Base-by-base conservation (phyloP, 2,329 filamentous ascomycete species). In the Raffaelea arxii region DNA sequence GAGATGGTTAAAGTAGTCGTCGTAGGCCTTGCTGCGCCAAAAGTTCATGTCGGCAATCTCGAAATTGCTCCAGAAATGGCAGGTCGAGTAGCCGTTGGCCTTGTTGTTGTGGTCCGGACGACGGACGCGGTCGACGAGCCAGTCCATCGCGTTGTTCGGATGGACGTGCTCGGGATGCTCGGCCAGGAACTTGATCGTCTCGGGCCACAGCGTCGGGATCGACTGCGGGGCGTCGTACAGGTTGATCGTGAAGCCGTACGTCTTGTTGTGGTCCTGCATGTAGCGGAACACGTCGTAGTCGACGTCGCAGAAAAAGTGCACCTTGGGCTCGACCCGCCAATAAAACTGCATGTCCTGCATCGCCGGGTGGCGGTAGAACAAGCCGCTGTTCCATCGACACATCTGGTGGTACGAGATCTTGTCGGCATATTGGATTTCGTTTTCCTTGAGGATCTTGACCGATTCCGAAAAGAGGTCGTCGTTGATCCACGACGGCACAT, bases 11-110 rank as follows among this genome's bases (percentile, higher is more conserved):
- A 98, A 98, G 70, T n/a, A 98, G 53, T 94, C 89, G 61, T 94
- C 86, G 61, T 98, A 98, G 40, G 80, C 75, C 62, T 90, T 79
- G 60, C 88, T 86, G 42, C 92, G 75, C 86, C 89, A 98, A 66
- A 98, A 95, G 52, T 78, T 78, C 76, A 98, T 78, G 64, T 96
- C 88, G 41, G 78, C 91, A 57, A 98, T 91, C 66, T 98, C 92
- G 58, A 98, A 98, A 66, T 98, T 98, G 58, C 84, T 92, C 92
- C 92, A 98, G 72, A 98, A 98, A 65, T 98, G 92, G 64, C 92
- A 98, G 3, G 92, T 97, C 27, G 88, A 94, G 71, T 95, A 98
- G 27, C 92, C 92, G 58, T 94, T 85, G 6, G 91, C 91, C 52
- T 82, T 79, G 46, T 74, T 63, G 60, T 88, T 87, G 64, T 94